phyloP scores from a whole-genome alignment of 768 basidiomycete genomes.

The Mycena pura region DNA sequence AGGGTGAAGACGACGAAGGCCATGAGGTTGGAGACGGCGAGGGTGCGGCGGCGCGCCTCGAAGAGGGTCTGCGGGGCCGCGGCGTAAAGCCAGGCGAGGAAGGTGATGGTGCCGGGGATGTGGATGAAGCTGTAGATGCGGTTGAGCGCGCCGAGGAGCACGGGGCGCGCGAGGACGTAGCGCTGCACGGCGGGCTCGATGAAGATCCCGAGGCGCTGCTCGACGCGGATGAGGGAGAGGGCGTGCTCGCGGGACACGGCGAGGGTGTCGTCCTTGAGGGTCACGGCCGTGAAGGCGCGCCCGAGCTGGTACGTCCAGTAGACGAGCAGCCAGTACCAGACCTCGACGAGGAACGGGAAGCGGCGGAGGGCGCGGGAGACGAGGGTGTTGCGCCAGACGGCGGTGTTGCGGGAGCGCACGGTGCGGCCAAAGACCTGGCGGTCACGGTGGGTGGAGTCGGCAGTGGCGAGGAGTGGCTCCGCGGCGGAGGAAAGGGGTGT shows the following conservation, averaged over 20 bases:
- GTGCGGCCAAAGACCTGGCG: constrained; percentile 19
- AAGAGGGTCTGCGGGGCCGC: constrained; percentile 23
- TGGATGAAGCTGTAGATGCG: constrained; percentile 29
- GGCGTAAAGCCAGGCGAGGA: constrained; percentile 28
- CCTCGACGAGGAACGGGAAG: constrained; percentile 28
- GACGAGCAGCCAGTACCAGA: constrained; percentile 26
- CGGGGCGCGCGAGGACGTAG: constrained; percentile 18
- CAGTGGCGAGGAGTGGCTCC: constrained; percentile 21
- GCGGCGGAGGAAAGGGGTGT: constrained; percentile 20
- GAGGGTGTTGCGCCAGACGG: constrained; percentile 21
- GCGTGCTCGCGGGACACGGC: constrained; percentile 26
- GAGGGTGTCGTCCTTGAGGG: constrained; percentile 26
- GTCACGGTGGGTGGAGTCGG: constrained; percentile 13
- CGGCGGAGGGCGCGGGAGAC: constrained; percentile 23
- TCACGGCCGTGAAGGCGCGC: constrained; percentile 25
- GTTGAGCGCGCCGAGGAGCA: constrained; percentile 24
- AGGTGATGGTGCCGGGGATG: constrained; percentile 27
- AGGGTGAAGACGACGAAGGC: constrained; percentile 27
- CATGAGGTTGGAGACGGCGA: constrained; percentile 28
- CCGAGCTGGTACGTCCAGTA: constrained; percentile 29
- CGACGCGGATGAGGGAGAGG: constrained; percentile 23
- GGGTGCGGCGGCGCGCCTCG: constrained; percentile 27
- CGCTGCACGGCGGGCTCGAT: constrained; percentile 24
- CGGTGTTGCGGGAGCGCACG: constrained; percentile 23
- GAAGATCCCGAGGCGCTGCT: constrained; percentile 23